Evolutionary conservation across 495 filamentous ascomycete species (phyloP).

Genomic region (Trichoderma virens): DNA sequence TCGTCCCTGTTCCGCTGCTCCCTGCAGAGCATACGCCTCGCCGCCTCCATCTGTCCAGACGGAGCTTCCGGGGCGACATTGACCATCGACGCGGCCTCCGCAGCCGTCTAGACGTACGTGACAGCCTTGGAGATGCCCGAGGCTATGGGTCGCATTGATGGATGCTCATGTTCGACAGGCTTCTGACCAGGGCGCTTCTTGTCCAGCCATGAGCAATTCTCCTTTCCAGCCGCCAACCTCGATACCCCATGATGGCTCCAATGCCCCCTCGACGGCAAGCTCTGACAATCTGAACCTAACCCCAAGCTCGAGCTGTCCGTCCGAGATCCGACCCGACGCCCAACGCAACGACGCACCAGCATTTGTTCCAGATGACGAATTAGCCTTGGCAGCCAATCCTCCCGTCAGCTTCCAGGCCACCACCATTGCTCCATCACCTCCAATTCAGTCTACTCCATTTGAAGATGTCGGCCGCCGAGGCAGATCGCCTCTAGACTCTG

Average conservation of each 20-base stretch:
- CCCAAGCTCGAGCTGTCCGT: neutral
- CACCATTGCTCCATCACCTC: conserved; percentile 1
- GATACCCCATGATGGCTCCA: neutral
- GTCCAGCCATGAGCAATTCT: conserved; percentile 4
- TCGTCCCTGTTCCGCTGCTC: conserved; percentile 21
- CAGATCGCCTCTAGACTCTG: neutral
- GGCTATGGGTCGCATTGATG: neutral
- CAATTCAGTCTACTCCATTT: neutral
- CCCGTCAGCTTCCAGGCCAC: neutral
- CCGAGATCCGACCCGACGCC: neutral
- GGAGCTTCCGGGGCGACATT: neutral
- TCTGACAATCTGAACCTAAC: neutral
- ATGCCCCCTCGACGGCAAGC: neutral
- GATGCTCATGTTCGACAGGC: conserved; percentile 2
- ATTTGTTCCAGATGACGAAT: neutral
- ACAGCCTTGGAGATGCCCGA: neutral
- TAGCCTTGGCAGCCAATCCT: neutral
- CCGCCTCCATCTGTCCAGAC: neutral
- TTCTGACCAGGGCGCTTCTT: neutral
- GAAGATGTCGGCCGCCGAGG: neutral
- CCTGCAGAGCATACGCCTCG: conserved; percentile 10
- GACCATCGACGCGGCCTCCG: neutral
- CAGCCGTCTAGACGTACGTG: conserved; percentile 3
- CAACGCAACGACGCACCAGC: neutral
- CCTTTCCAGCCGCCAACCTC: neutral